These are phyloP conservation scores for Jatropha podagrica DNA, from an alignment of 441 rosid genomes.

Conservation along the genomic window DNA sequence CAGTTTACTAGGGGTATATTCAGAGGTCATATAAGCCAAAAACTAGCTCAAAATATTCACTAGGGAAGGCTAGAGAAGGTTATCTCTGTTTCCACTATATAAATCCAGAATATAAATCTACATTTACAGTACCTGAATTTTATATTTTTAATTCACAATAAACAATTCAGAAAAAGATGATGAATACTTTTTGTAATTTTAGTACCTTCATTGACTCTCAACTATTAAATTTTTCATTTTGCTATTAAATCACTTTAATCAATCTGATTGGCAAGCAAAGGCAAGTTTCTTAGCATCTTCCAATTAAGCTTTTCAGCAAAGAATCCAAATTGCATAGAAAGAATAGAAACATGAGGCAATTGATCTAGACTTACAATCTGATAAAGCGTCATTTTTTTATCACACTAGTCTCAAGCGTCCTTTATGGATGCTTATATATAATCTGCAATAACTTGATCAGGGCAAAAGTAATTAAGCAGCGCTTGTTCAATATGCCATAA, in stretches of 20 bases:
- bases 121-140: neutral
- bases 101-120: neutral
- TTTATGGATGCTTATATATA: neutral
- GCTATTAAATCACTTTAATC: neutral
- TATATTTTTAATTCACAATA: neutral
- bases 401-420: conserved; percentile 1
- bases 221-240: neutral
- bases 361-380: neutral
- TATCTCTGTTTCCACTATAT: neutral
- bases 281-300: neutral
- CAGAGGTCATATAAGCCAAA: neutral
- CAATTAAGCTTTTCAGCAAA: neutral
- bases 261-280: neutral
- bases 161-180: neutral
- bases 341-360: neutral
- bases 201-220: no score
- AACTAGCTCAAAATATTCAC: neutral
- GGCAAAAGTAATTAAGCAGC: neutral
- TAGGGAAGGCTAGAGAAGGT: neutral
- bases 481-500: neutral
- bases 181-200: neutral
- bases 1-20: neutral
- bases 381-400: neutral
- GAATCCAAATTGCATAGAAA: neutral
- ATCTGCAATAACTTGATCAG: neutral